A percentile compares a stretch with the other conserved stretches of the same genome.
Evolutionary conservation across 2,329 filamentous ascomycete genomes (phyloP).

Genomic region (Elsinoe fawcettii): DNA sequence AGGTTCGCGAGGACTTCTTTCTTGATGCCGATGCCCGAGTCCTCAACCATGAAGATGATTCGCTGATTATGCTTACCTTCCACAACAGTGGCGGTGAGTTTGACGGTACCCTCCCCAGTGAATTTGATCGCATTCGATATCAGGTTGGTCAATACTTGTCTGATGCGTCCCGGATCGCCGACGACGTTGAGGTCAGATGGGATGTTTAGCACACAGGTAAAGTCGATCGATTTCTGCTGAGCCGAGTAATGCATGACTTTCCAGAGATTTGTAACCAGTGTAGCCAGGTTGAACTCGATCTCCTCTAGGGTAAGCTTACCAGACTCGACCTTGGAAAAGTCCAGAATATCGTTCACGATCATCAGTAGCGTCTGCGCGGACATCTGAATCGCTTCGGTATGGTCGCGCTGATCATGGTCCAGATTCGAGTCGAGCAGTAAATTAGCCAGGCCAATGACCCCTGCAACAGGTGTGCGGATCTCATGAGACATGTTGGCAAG

Average conservation of each 20-base stretch:
- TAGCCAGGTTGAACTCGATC: constrained; percentile 13
- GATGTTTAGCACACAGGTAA: constrained; percentile 6
- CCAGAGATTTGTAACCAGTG: constrained; percentile 8
- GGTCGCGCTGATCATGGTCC: constrained; percentile 15
- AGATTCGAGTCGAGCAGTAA: constrained; percentile 15
- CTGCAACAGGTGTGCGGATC: constrained; percentile 17
- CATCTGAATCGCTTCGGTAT: constrained; percentile 11
- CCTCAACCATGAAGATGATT: constrained; percentile 18
- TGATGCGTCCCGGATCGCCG: constrained; percentile 18
- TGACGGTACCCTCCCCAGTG: constrained; percentile 15
- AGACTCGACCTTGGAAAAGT: constrained; percentile 18
- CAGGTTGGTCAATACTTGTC: constrained; percentile 19
- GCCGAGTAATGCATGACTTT: constrained; percentile 14
- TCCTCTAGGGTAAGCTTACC: constrained; percentile 16
- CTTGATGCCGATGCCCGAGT: constrained; percentile 19
- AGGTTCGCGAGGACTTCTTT: constrained; percentile 15
- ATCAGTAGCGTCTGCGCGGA: constrained; percentile 14
- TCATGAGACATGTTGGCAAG: constrained; percentile 19
- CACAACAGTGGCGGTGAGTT: constrained; percentile 15
- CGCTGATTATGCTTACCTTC: constrained; percentile 10
- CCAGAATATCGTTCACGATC: constrained; percentile 17
- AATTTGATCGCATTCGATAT: constrained; percentile 21
- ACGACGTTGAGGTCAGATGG: constrained; percentile 15
- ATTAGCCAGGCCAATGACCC: constrained; percentile 17
- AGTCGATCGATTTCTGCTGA: constrained; percentile 14